Percentiles rank a stretch among this genome's conserved stretches.
Conservation (phyloP, 257 asterid genomes). For the Fraxinus excelsior region DNA sequence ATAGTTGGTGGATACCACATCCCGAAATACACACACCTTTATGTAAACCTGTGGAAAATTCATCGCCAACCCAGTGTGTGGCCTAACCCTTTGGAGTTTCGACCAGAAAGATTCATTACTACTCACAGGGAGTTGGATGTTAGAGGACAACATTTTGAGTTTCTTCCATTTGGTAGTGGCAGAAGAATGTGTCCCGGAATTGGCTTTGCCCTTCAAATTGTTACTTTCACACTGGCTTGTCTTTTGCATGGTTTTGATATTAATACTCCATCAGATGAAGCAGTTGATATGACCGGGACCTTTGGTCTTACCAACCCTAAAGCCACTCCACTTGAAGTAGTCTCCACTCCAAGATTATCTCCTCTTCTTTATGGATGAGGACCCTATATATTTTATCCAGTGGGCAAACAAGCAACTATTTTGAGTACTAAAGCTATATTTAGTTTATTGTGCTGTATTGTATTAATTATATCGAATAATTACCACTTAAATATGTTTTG, state of each 20-base stretch:
- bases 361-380: neutral
- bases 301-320: neutral
- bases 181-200: slow-evolving; percentile 15
- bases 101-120: slow-evolving; percentile 7
- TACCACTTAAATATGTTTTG: too few relatives aligned
- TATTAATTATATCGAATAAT: too few relatives aligned
- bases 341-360: neutral
- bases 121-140: neutral
- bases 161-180: slow-evolving; percentile 8
- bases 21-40: slow-evolving; percentile 1
- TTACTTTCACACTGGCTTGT: neutral
- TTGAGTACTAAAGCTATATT: neutral
- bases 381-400: neutral
- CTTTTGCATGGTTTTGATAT: slow-evolving; percentile 13
- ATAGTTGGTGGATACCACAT: neutral
- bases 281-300: slow-evolving; percentile 14
- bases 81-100: neutral
- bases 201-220: neutral
- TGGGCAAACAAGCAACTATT: neutral
- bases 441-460: too few relatives aligned
- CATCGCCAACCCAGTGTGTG: slow-evolving; percentile 6
- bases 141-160: slow-evolving; percentile 5
- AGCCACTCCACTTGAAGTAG: slow-evolving; percentile 1
- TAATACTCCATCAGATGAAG: neutral
- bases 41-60: slow-evolving; percentile 5